phyloP scores from a whole-genome alignment of 139 green algal species.

The Desmodesmus armatus region DNA sequence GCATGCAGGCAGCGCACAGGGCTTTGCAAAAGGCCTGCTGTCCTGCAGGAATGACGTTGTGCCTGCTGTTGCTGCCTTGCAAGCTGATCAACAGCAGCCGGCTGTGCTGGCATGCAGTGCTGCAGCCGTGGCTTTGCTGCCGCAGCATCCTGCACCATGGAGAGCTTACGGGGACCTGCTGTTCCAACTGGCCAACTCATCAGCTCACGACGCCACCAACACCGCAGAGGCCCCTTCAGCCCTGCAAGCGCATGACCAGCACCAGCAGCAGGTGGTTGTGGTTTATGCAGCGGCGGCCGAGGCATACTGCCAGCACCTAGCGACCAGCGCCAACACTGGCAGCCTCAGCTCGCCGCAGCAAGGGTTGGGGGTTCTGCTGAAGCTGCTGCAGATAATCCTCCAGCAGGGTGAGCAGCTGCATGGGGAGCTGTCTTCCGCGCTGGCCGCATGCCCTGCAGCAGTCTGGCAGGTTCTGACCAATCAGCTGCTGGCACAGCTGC shows the following conservation, averaged over 20 bases:
- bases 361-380: conserved; percentile 54
- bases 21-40: too few species aligned
- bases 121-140: conserved; percentile 23
- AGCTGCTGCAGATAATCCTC: conserved; percentile 56
- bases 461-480: conserved; percentile 61
- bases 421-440: conserved; percentile 24
- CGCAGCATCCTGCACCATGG: neutral
- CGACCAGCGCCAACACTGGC: conserved; percentile 4
- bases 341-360: conserved; percentile 44
- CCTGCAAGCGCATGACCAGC: neutral
- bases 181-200: neutral
- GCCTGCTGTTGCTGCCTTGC: neutral
- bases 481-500: conserved; percentile 73
- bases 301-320: conserved; percentile 59
- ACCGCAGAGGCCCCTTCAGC: too few species aligned
- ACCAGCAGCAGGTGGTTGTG: conserved; percentile 17
- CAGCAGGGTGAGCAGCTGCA: conserved; percentile 45
- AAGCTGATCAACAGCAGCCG: conserved; percentile 2
- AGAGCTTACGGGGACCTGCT: conserved; percentile 25
- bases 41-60: neutral
- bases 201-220: neutral
- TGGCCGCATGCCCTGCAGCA: conserved; percentile 51
- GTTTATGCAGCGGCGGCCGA: conserved; percentile 14
- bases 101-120: neutral
- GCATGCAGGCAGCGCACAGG: too few species aligned